phyloP scores from a whole-genome alignment of 306 rosid species.

The Quercus alba region DNA sequence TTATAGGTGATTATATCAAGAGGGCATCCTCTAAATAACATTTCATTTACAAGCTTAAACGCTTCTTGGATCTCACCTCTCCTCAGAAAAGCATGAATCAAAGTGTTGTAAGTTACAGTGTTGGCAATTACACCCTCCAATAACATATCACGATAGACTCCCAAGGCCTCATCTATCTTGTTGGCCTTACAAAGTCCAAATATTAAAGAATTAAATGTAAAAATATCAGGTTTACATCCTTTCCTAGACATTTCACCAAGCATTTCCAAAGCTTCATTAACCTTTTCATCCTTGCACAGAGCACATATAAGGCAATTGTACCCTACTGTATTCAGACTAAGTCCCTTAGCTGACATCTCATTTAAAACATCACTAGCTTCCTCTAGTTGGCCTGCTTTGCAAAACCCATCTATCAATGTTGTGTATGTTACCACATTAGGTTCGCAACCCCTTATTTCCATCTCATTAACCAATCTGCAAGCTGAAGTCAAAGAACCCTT shows the following conservation, averaged over 20 bases:
- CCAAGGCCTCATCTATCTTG: conserved; percentile 65
- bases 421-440: conserved; percentile 87
- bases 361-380: conserved; percentile 60
- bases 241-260: conserved; percentile 56
- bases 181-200: conserved; percentile 64
- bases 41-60: conserved; percentile 72
- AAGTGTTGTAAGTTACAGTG: conserved; percentile 81
- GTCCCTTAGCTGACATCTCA: conserved; percentile 66
- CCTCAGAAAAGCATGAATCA: conserved; percentile 64
- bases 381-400: conserved; percentile 63
- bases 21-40: conserved; percentile 76
- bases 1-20: conserved; percentile 77
- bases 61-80: conserved; percentile 61
- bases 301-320: conserved; percentile 75
- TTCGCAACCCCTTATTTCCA: conserved; percentile 54
- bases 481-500: conserved; percentile 70
- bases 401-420: conserved; percentile 61
- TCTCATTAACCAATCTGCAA: conserved; percentile 55
- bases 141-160: conserved; percentile 68
- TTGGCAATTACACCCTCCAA: conserved; percentile 82
- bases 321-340: conserved; percentile 64
- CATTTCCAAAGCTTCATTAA: conserved; percentile 58
- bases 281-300: conserved; percentile 56
- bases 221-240: conserved; percentile 83
- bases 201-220: conserved; percentile 76